Percentiles rank a stretch among this genome's conserved stretches.
Conservation (phyloP, 108 stramenopile species). For the Nitzschia sp. region DNA sequence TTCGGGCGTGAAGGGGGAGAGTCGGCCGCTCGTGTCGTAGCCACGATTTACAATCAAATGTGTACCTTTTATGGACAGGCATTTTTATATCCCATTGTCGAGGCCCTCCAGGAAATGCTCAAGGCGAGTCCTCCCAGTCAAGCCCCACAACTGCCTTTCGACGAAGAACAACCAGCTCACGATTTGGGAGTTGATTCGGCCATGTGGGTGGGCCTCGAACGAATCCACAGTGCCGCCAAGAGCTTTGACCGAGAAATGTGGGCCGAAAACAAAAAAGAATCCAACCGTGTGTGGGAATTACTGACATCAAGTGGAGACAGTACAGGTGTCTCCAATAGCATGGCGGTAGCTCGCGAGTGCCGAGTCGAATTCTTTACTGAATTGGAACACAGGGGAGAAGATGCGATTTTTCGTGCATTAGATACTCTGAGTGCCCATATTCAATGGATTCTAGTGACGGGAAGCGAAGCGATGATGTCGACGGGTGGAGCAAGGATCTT, state of each 20-base stretch:
- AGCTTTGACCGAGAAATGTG: conserved; percentile 85
- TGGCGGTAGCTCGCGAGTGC: conserved; percentile 63
- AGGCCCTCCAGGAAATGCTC: conserved; percentile 66
- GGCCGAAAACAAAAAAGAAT: conserved; percentile 77
- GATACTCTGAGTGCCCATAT: conserved; percentile 82
- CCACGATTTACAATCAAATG: conserved; percentile 83
- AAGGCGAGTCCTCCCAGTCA: conserved; percentile 56
- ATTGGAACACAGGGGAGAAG: conserved; percentile 78
- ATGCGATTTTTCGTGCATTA: conserved; percentile 70
- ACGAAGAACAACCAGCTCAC: conserved; percentile 75
- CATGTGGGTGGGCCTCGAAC: conserved; percentile 84
- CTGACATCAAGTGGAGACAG: conserved; percentile 53
- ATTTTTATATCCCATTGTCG: conserved; percentile 80
- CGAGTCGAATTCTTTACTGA: conserved; percentile 74
- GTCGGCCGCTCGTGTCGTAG: conserved; percentile 76
- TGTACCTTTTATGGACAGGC: conserved; percentile 78
- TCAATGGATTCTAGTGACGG: conserved; percentile 82
- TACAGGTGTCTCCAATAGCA: conserved; percentile 27
- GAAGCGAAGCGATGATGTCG: conserved; percentile 66
- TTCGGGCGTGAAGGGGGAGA: conserved; percentile 73
- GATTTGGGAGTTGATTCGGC: conserved; percentile 78
- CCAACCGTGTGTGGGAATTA: conserved; percentile 82
- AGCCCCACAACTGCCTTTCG: conserved; percentile 78
- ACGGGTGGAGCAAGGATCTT: conserved; percentile 67
- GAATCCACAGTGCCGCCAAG: conserved; percentile 82